Evolutionary conservation across 2,329 filamentous ascomycete species (phyloP).

Genomic region (Sporothrix schenckii): DNA sequence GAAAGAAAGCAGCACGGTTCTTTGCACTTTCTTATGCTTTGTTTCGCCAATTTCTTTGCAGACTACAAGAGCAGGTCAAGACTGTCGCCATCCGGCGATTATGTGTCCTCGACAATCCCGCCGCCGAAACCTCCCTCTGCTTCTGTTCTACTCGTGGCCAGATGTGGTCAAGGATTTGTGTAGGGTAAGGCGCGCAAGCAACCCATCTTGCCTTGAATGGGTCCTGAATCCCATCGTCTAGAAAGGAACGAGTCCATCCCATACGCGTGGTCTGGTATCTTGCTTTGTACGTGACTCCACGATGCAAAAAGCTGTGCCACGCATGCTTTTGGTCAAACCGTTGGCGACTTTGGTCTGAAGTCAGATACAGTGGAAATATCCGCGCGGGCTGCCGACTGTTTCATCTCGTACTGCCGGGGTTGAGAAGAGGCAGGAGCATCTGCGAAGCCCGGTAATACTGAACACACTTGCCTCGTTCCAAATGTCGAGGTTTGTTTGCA

Average conservation of each 20-base stretch:
- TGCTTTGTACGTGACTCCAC: background rate
- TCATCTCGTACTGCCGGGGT: background rate
- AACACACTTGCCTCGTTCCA: slow-evolving; percentile 7
- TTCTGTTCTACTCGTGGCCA: background rate
- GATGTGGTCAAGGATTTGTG: background rate
- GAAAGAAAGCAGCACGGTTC: too few relatives aligned
- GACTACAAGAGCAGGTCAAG: background rate
- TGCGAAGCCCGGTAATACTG: background rate
- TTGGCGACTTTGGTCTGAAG: background rate
- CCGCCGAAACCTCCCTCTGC: background rate
- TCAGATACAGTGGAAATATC: background rate
- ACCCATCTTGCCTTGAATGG: background rate
- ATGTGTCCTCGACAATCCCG: background rate
- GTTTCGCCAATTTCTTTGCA: too few relatives aligned
- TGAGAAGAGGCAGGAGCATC: background rate
- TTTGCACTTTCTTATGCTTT: too few relatives aligned
- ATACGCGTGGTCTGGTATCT: background rate
- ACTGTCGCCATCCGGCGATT: background rate
- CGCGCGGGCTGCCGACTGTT: background rate
- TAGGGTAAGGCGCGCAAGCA: background rate
- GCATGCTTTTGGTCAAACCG: background rate
- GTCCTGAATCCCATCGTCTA: too few relatives aligned
- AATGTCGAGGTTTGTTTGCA: background rate
- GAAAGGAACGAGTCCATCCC: background rate
- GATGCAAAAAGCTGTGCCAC: background rate